Percentiles rank a stretch among this genome's conserved stretches.
phyloP scores from a whole-genome alignment of 2,329 filamentous ascomycete genomes.

The Fragosphaeria purpurea region DNA sequence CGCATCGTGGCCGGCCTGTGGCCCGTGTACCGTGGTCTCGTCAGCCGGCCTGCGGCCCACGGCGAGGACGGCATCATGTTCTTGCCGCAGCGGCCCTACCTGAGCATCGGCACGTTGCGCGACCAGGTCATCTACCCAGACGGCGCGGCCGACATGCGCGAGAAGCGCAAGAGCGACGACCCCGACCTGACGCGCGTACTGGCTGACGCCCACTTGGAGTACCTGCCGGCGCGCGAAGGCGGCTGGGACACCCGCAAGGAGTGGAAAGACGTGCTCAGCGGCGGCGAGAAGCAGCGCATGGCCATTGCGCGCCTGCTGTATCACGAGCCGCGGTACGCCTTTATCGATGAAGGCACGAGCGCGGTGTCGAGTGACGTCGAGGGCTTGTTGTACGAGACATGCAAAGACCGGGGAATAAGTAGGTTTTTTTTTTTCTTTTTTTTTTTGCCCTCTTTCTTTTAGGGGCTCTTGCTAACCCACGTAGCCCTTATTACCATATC shows the following conservation, averaged over 20 bases:
- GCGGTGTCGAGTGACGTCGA: conserved; percentile 93
- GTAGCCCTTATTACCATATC: conserved; percentile 86
- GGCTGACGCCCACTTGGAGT: conserved; percentile 76
- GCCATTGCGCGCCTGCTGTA: conserved; percentile 84
- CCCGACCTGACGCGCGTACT: conserved; percentile 67
- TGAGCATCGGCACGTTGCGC: conserved; percentile 82
- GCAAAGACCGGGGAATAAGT: conserved; percentile 91
- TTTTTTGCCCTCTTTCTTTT: neutral
- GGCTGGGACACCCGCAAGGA: conserved; percentile 96
- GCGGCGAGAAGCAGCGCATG: conserved; percentile 95
- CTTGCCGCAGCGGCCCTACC: conserved; percentile 84
- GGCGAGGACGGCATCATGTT: conserved; percentile 97
- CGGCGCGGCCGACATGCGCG: conserved; percentile 86
- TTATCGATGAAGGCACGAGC: conserved; percentile 91
- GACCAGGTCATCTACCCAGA: conserved; percentile 98
- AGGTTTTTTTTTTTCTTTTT: conserved; percentile 29
- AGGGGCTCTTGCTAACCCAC: conserved; percentile 10
- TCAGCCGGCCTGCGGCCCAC: conserved; percentile 70
- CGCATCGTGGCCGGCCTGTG: conserved; percentile 86
- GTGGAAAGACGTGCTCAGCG: conserved; percentile 97
- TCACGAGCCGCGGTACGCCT: conserved; percentile 87
- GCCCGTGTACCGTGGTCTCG: conserved; percentile 89
- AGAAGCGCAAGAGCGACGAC: conserved; percentile 72
- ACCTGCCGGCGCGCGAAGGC: conserved; percentile 83
- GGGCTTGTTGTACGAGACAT: conserved; percentile 82